phyloP scores from a whole-genome alignment of 345 rosid species.

The Dipteronia sinensis region DNA sequence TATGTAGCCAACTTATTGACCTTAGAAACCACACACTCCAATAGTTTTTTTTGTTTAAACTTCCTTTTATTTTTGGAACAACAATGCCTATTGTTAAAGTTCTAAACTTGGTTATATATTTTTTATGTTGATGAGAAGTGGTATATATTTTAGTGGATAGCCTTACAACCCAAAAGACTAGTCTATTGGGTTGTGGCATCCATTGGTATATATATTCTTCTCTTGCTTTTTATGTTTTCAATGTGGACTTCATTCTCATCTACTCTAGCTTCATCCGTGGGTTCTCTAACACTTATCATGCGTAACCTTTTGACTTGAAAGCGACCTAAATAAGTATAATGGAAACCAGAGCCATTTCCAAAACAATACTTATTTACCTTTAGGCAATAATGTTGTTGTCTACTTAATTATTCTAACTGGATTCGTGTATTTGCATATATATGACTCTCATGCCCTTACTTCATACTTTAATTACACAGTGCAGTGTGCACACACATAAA shows the following conservation, averaged over 20 bases:
- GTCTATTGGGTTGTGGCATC: no score
- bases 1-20: conserved; percentile 6
- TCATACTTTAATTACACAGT: background rate
- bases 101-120: no score
- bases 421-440: background rate
- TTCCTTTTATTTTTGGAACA: background rate
- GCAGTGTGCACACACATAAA: background rate
- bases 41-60: background rate
- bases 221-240: no score
- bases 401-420: background rate
- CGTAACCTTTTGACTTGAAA: background rate
- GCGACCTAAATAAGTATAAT: background rate
- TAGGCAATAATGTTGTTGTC: background rate
- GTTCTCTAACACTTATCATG: background rate
- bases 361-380: background rate
- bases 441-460: background rate
- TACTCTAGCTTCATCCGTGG: background rate
- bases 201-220: no score
- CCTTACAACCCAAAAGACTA: no score
- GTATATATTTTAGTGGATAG: no score
- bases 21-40: background rate
- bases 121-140: no score
- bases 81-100: background rate
- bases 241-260: no score
- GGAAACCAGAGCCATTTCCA: conserved; percentile 4